Base-by-base conservation (phyloP, 208 protist genomes). In the Trypanosoma congolense region DNA sequence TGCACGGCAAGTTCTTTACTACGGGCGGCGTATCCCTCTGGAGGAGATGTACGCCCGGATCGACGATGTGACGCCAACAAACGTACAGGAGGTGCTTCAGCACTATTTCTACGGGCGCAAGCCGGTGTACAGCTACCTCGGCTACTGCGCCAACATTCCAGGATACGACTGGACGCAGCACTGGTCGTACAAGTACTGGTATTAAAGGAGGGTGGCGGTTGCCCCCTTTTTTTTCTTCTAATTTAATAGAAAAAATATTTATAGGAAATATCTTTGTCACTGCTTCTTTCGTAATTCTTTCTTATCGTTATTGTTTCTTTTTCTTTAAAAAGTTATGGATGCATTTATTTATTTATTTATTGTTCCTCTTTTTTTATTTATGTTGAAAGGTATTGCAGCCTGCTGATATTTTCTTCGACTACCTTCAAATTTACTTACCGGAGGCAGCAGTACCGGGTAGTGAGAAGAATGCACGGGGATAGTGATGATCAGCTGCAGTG, bases 111-210 rank as follows among this genome's bases (percentile, higher is more conserved):
- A 92, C 75, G 80, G 79, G 47, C 73, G 83, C 56, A 88, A 90
- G 65, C 89, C 86, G 26, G 81, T 89, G 36, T 87, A 86, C 72
- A 91, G 85, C 56, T 92, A 90, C 61, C 70, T 84, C 44, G 89
- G 89, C 53, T 86, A 90, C 70, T 79, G 85, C 50, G 78, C 83
- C 3, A 57, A 66, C 46, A 87, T 92, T 49, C 86, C 83, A 30
- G 77, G 83, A 64, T 96, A 93, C 74, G 80, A 91, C 65, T 87
- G 77, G 77, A 87, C 82, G 10, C 75, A 90, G 65, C 86, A 91
- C 71, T 93, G 86, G 85, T 80, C 84, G 25, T 92, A 90, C 80
- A 93, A 90, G 77, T 90, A 89, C 73, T 92, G 85, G 77, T 92
- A 93, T 58, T 96, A 93, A 65, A 47, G 52, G 36, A 24, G 30